Conservation (phyloP, 2,329 filamentous ascomycete species). For the Sarocladiaceae sp. region DNA sequence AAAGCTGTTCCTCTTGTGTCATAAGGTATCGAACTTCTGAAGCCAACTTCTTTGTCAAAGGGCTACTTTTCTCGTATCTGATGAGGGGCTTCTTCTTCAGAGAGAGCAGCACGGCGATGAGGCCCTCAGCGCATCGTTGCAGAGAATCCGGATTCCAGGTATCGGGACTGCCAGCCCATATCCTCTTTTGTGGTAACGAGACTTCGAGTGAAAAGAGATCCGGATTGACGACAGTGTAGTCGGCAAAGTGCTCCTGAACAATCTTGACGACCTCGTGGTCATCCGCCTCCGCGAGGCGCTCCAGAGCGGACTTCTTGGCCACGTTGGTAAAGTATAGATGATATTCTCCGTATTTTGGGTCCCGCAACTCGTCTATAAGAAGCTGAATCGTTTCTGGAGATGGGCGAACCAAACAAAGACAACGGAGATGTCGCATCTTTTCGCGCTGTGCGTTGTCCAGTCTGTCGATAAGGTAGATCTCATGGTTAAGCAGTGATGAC, state of each 20-base stretch:
- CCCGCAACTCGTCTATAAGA: conserved; percentile 90
- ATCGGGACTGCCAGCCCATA: conserved; percentile 81
- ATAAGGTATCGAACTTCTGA: conserved; percentile 90
- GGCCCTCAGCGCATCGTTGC: conserved; percentile 80
- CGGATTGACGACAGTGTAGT: conserved; percentile 92
- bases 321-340: conserved; percentile 97
- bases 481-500: conserved; percentile 89
- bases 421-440: conserved; percentile 96
- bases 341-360: conserved; percentile 97
- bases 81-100: conserved; percentile 97
- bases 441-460: conserved; percentile 86
- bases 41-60: conserved; percentile 86
- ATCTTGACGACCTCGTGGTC: conserved; percentile 94
- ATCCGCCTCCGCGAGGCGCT: conserved; percentile 91
- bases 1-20: conserved; percentile 92
- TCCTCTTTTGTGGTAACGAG: conserved; percentile 64
- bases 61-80: conserved; percentile 86
- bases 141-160: conserved; percentile 88
- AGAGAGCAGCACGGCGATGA: conserved; percentile 78
- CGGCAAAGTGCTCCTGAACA: conserved; percentile 94
- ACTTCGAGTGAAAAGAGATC: conserved; percentile 84
- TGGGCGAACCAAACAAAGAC: conserved; percentile 87
- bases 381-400: conserved; percentile 90
- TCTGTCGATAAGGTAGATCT: conserved; percentile 96
- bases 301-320: conserved; percentile 91